Base-by-base conservation (phyloP, 805 yeast species). In the Cyberlindnera maritima region DNA sequence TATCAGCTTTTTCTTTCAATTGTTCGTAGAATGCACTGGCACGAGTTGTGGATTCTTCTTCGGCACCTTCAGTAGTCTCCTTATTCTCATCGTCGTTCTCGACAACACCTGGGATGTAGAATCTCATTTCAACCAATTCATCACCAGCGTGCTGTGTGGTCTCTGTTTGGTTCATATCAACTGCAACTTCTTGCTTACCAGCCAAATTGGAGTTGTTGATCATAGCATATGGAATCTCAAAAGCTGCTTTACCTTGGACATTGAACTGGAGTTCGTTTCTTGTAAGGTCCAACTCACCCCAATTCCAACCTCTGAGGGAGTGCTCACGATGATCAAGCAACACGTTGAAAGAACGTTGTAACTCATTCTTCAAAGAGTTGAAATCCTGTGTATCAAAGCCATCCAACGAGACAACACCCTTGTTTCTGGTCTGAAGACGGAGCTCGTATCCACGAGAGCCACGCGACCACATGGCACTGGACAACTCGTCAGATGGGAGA, bases 291-390 rank as follows among this genome's bases (percentile, higher is more conserved):
- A 92, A 76, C 54, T 85, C 82, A 45, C 99, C 99, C 99, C 99
- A 94, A 68, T 94, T 94, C 99, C 99, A 94, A 28, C 99, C 99
- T 70, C 97, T 80, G 54, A 94, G 71, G 4, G 97, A 86, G 67
- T 94, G 99, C 59, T 92, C 98, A 59, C 76, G 81, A 52, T 78
- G 84, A 58, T 94, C 98, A 48, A 94, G 74, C 46, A 79, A 78
- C 36, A 88, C 71, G 46, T 73, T 74, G 66, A 90, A 88, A 60
- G 85, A 79, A 56, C 90, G 75, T 61, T 86, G 90, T 56, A 94
- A 73, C 55, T 91, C 96, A 61, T 79, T 85, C 66, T 91, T 92
- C 60, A 94, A 71, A 50, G 85, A 75, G 49, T 81, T 80, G 60
- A 88, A 85, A 62, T 92, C 97, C 50, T 84, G 90, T 29, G 72